Evolutionary conservation across 768 basidiomycete species (phyloP).

Genomic region (Hydnum rufescens): DNA sequence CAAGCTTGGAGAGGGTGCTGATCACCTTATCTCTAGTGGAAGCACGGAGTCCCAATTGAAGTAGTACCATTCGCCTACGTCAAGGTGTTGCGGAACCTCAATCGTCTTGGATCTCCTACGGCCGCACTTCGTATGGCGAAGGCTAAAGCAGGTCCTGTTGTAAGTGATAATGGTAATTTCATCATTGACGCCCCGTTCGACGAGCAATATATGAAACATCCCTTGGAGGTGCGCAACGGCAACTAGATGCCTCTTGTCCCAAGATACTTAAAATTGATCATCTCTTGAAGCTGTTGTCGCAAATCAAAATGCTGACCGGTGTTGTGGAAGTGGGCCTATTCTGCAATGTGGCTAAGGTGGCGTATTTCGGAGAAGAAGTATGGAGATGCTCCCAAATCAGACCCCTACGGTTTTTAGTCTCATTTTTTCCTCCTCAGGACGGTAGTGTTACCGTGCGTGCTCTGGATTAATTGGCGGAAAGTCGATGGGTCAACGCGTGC

Average conservation of each 20-base stretch:
- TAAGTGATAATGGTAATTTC: constrained; percentile 94
- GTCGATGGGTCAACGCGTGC: no score
- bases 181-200: constrained; percentile 91
- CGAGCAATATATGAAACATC: constrained; percentile 43
- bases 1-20: constrained; percentile 6
- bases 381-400: not conserved
- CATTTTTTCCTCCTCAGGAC: not conserved
- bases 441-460: not conserved
- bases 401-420: not conserved
- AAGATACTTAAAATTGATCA: not conserved
- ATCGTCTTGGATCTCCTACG: constrained; percentile 31
- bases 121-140: constrained; percentile 85
- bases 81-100: constrained; percentile 58
- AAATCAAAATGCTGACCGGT: constrained; percentile 88
- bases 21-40: constrained; percentile 52
- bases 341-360: constrained; percentile 77
- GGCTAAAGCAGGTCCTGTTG: constrained; percentile 78
- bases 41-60: constrained; percentile 83
- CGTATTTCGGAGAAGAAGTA: constrained; percentile 89
- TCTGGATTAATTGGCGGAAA: no score
- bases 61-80: constrained; percentile 94
- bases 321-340: constrained; percentile 99
- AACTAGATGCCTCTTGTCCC: not conserved
- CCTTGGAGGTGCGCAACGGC: constrained; percentile 29
- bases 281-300: constrained; percentile 39